A percentile compares a stretch with the other conserved stretches of the same genome.
Evolutionary conservation across 371 early-diverging fungal genomes (phyloP).

Genomic region (Mucor saturninus): DNA sequence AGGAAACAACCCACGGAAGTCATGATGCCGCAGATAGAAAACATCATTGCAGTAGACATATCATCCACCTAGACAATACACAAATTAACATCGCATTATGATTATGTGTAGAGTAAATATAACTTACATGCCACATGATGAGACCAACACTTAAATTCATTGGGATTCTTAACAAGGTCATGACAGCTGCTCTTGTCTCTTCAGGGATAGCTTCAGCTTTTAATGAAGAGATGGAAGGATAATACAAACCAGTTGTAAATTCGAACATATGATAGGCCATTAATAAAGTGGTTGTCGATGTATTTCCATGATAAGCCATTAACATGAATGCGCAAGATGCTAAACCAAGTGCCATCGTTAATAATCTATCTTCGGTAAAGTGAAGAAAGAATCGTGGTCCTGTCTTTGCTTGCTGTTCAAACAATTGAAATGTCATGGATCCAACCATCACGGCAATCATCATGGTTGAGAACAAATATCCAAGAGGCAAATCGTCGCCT

Average conservation of each 20-base stretch:
- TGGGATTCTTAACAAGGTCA: constrained; percentile 78
- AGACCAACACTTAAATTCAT: constrained; percentile 79
- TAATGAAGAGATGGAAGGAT: constrained; percentile 72
- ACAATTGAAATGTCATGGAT: constrained; percentile 63
- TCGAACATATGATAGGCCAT: constrained; percentile 63
- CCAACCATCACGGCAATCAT: constrained; percentile 82
- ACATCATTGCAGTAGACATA: constrained; percentile 23
- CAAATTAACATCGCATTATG: no score
- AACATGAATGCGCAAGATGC: constrained; percentile 42
- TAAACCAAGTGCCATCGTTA: constrained; percentile 35
- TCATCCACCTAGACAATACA: constrained; percentile 22
- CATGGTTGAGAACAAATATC: constrained; percentile 71
- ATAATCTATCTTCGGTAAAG: constrained; percentile 31
- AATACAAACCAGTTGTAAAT: constrained; percentile 76
- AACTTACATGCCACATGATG: constrained; percentile 56
- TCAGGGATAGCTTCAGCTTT: constrained; percentile 75
- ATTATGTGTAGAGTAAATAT: background rate
- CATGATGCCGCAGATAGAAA: constrained; percentile 32
- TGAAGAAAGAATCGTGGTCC: constrained; percentile 12
- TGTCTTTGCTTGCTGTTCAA: constrained; percentile 32
- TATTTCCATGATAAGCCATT: constrained; percentile 38
- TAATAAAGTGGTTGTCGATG: constrained; percentile 39
- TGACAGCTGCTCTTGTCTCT: constrained; percentile 74
- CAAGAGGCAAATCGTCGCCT: constrained; percentile 46
- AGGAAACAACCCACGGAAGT: constrained; percentile 25